Percentiles rank a stretch among this genome's conserved stretches.
These are phyloP conservation scores for Allium sativum DNA, from an alignment of 106 monocot genomes.

Conservation along the genomic window DNA sequence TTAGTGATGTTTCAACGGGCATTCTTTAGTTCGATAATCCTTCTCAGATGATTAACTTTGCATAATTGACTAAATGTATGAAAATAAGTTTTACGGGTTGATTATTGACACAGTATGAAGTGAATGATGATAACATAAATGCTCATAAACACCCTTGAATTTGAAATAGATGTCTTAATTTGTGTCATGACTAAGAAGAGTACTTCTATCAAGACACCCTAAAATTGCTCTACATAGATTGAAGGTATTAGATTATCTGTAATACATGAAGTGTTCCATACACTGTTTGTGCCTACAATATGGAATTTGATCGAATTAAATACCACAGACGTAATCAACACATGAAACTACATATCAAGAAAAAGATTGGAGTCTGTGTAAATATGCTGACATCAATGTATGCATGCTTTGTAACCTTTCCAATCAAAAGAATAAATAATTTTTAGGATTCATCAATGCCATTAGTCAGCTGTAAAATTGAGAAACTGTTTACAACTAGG, in stretches of 20 bases:
- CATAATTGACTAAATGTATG: slow-evolving; percentile 96
- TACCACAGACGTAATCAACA: background rate
- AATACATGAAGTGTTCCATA: slow-evolving; percentile 92
- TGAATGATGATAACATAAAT: too few relatives aligned
- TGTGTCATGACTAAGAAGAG: too few relatives aligned
- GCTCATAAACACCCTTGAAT: too few relatives aligned
- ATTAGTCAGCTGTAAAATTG: slow-evolving; percentile 58
- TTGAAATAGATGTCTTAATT: too few relatives aligned
- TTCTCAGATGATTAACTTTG: slow-evolving; percentile 45
- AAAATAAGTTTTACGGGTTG: background rate
- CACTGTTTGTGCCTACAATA: slow-evolving; percentile 81
- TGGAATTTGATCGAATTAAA: background rate
- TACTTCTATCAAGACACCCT: too few relatives aligned
- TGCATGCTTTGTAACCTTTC: slow-evolving; percentile 24
- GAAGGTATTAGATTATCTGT: slow-evolving; percentile 31
- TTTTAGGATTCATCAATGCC: slow-evolving; percentile 78
- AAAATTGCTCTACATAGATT: background rate
- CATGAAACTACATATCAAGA: too few relatives aligned
- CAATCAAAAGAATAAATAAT: slow-evolving; percentile 44
- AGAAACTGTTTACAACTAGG: too few relatives aligned
- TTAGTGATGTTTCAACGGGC: slow-evolving; percentile 75
- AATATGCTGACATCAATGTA: slow-evolving; percentile 48
- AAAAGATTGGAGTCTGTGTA: background rate
- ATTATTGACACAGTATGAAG: too few relatives aligned
- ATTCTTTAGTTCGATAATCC: slow-evolving; percentile 33